Conservation (phyloP, 495 filamentous ascomycete genomes). For the Jackrogersella multiformis region DNA sequence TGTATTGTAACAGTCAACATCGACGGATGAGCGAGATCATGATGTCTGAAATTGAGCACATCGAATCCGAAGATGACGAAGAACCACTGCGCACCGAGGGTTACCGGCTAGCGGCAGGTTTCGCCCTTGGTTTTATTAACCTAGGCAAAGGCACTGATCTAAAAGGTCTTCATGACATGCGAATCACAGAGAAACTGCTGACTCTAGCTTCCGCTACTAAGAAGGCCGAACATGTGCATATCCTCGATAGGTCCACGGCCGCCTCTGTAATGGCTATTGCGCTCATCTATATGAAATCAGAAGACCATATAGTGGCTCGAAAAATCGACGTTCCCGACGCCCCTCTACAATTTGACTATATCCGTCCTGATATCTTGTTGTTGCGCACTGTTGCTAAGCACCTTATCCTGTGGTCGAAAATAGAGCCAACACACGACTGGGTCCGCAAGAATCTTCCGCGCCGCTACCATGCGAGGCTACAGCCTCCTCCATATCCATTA, state of each 20-base stretch:
- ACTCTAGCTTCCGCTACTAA: conserved; percentile 85
- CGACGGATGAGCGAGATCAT: conserved; percentile 98
- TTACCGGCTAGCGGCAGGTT: conserved; percentile 92
- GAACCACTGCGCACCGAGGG: conserved; percentile 92
- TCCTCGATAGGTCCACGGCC: conserved; percentile 90
- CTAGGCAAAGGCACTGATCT: conserved; percentile 89
- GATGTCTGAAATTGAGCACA: conserved; percentile 93
- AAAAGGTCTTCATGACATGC: conserved; percentile 92
- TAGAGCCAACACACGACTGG: conserved; percentile 76
- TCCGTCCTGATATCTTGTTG: conserved; percentile 91
- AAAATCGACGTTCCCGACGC: conserved; percentile 95
- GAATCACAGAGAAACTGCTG: conserved; percentile 85
- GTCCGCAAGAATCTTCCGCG: conserved; percentile 74
- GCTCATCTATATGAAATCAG: conserved; percentile 98
- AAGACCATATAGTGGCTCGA: conserved; percentile 84
- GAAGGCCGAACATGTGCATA: conserved; percentile 86
- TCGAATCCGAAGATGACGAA: conserved; percentile 71
- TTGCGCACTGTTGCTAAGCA: conserved; percentile 90
- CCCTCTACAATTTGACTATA: conserved; percentile 88
- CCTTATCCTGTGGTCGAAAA: conserved; percentile 91
- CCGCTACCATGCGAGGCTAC: conserved; percentile 65
- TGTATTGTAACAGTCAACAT: conserved; percentile 96
- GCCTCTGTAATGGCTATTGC: conserved; percentile 88
- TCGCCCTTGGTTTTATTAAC: conserved; percentile 94
- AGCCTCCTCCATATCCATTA: conserved; percentile 18